These are phyloP conservation scores for Globisporangium nodosum DNA, from an alignment of 352 stramenopile genomes.

Conservation along the genomic window DNA sequence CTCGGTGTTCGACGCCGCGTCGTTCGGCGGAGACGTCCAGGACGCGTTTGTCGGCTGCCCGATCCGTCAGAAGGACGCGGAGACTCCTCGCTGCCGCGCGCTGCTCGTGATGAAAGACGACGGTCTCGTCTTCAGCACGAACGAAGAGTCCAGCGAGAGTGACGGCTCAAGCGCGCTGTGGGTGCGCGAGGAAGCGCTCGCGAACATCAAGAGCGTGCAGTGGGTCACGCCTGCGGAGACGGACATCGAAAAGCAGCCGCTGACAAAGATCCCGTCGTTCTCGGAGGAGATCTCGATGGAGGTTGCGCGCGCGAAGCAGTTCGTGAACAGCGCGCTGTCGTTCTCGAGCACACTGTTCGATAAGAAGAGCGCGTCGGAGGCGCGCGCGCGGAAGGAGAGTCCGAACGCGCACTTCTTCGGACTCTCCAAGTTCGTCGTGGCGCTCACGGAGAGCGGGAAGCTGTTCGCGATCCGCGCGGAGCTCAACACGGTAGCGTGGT, in stretches of 20 bases:
- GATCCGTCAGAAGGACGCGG: constrained; percentile 48
- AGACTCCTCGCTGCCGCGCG: constrained; percentile 35
- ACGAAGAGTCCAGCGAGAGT: constrained; percentile 28
- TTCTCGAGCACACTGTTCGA: constrained; percentile 55
- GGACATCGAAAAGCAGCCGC: constrained; percentile 66
- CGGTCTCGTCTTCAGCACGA: constrained; percentile 60
- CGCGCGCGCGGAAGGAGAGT: constrained; percentile 41
- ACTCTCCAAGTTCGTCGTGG: constrained; percentile 80
- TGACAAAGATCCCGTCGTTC: constrained; percentile 73
- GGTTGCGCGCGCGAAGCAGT: constrained; percentile 39
- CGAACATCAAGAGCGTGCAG: constrained; percentile 66
- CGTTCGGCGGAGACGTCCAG: constrained; percentile 46
- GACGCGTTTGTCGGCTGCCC: constrained; percentile 52
- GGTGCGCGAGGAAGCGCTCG: constrained; percentile 74
- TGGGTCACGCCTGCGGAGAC: constrained; percentile 78
- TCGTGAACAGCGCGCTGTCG: constrained; percentile 37
- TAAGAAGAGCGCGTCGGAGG: constrained; percentile 21
- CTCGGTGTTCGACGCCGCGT: constrained; percentile 35
- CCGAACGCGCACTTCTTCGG: constrained; percentile 73
- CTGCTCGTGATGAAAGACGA: constrained; percentile 72
- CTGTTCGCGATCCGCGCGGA: constrained; percentile 78
- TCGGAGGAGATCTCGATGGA: constrained; percentile 63
- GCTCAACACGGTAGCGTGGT: constrained; percentile 67
- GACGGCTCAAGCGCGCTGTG: constrained; percentile 37
- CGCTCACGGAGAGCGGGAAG: constrained; percentile 70